A percentile compares a stretch with the other conserved stretches of the same genome.
Conservation (phyloP, 768 basidiomycete genomes). For the Boletales sp. region DNA sequence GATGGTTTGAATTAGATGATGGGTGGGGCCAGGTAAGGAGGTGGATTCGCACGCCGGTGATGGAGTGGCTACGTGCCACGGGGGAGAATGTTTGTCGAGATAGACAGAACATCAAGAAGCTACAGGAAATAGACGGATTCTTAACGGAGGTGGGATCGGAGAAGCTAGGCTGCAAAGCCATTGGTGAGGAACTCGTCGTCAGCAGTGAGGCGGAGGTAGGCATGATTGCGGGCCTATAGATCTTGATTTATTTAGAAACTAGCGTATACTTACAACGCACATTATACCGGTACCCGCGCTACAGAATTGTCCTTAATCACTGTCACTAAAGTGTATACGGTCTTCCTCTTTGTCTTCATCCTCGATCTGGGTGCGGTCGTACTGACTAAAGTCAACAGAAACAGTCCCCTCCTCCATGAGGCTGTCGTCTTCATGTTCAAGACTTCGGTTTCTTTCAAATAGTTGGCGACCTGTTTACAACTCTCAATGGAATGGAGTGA, state of each 20-base stretch:
- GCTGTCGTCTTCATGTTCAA: conserved; percentile 70
- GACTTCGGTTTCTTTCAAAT: conserved; percentile 77
- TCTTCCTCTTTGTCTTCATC: conserved; percentile 55
- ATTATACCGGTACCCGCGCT: background rate
- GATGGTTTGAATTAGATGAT: conserved; percentile 68
- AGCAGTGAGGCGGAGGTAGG: conserved; percentile 52
- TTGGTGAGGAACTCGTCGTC: conserved; percentile 50
- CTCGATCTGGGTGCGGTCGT: conserved; percentile 61
- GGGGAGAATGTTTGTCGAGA: conserved; percentile 49
- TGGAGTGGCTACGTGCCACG: conserved; percentile 66
- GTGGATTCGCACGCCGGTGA: conserved; percentile 69
- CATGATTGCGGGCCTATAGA: conserved; percentile 60
- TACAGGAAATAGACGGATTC: conserved; percentile 57
- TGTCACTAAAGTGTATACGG: conserved; percentile 76
- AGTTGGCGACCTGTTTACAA: conserved; percentile 75
- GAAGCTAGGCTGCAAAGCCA: conserved; percentile 54
- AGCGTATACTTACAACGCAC: background rate
- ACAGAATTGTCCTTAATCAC: conserved; percentile 52
- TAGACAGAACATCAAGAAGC: conserved; percentile 24
- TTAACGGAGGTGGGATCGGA: conserved; percentile 55
- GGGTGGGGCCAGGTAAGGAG: conserved; percentile 35
- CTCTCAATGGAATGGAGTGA: conserved; percentile 3
- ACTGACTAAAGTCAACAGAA: conserved; percentile 87
- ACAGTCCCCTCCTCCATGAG: conserved; percentile 82
- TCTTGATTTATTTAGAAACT: conserved; percentile 9